Conservation (phyloP, 2,329 filamentous ascomycete species). For the Pseudocercospora eumusae region DNA sequence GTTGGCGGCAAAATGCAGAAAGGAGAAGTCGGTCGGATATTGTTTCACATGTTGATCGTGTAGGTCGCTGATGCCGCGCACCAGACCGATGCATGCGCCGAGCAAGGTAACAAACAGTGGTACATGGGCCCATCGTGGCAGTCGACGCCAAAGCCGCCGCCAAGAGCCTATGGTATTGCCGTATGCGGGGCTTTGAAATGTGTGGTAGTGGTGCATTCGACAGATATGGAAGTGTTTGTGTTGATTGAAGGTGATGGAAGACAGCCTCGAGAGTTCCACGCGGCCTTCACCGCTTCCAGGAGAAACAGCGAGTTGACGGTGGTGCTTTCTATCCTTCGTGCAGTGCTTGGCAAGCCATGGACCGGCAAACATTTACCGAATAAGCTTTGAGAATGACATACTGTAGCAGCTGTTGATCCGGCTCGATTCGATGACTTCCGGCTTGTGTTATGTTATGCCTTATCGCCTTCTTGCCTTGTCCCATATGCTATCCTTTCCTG, state of each 20-base stretch:
- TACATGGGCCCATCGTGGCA: constrained; percentile 15
- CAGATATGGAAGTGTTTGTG: neutral
- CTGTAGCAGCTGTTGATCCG: neutral
- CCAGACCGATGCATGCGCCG: constrained; percentile 15
- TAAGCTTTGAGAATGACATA: neutral
- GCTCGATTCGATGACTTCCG: no score
- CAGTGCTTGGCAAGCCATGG: constrained; percentile 2
- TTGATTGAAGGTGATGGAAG: neutral
- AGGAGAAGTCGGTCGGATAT: constrained; percentile 21
- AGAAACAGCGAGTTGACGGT: neutral
- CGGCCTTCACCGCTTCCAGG: no score
- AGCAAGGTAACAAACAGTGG: constrained; percentile 5
- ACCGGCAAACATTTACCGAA: neutral
- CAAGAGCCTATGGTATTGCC: constrained; percentile 4
- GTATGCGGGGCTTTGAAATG: neutral
- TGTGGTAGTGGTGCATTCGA: constrained; percentile 8
- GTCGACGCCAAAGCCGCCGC: constrained; percentile 9
- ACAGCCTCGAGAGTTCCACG: no score
- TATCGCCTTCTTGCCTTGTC: no score
- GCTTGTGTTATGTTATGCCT: no score
- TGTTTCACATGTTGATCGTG: constrained; percentile 23
- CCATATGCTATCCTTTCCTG: constrained; percentile 15
- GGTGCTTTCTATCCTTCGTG: neutral
- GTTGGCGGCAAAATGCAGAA: neutral
- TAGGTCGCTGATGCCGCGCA: constrained; percentile 17